These are phyloP conservation scores for Spiraea crenata DNA, from an alignment of 331 rosid species.

Conservation along the genomic window DNA sequence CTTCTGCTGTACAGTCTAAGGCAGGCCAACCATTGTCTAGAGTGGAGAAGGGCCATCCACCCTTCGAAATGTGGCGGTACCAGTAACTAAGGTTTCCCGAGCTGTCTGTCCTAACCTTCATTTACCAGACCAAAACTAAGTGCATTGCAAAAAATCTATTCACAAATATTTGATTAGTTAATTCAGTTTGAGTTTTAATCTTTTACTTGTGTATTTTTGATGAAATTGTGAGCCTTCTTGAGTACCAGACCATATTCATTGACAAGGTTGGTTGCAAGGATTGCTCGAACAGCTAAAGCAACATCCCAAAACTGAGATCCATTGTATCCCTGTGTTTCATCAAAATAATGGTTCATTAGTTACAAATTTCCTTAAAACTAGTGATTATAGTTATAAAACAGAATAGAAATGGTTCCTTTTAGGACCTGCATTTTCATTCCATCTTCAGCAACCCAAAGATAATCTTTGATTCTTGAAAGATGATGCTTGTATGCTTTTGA, in stretches of 20 bases:
- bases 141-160: background rate
- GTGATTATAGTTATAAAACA: background rate
- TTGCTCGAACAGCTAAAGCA: constrained; percentile 65
- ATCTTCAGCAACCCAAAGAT: constrained; percentile 87
- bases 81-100: constrained; percentile 35
- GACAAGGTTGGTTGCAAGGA: constrained; percentile 47
- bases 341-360: background rate
- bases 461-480: constrained; percentile 73
- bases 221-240: constrained; percentile 51
- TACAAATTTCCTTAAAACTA: too few species aligned
- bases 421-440: constrained; percentile 91
- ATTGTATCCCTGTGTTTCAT: constrained; percentile 55
- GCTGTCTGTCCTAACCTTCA: constrained; percentile 44
- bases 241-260: constrained; percentile 54
- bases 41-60: constrained; percentile 85
- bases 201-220: constrained; percentile 55
- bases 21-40: constrained; percentile 65
- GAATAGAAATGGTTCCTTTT: background rate
- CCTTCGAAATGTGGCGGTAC: constrained; percentile 67
- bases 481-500: constrained; percentile 61
- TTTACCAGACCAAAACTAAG: background rate
- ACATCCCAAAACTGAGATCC: constrained; percentile 83
- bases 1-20: constrained; percentile 75
- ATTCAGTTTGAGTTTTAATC: background rate
- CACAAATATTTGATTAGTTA: too few species aligned